Conservation (phyloP, 352 stramenopile genomes). For the Phytopythium cucurbitacearum region DNA sequence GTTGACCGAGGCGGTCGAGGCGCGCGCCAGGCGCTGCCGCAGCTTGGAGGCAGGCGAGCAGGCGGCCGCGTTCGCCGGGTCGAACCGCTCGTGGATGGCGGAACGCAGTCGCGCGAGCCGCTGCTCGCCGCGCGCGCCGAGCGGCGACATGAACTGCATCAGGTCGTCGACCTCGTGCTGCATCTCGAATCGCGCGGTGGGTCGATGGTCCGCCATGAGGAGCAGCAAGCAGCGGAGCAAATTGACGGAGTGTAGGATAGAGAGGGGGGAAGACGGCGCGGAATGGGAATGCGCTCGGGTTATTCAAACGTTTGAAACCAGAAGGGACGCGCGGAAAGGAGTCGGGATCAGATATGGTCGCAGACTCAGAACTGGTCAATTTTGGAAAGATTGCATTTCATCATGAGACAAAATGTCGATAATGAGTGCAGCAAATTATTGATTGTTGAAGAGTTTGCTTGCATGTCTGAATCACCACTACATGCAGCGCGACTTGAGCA, state of each 20-base stretch:
- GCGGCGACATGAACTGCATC: slow-evolving; percentile 36
- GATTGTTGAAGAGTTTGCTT: no score
- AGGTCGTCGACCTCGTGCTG: slow-evolving; percentile 16
- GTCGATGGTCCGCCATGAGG: no score
- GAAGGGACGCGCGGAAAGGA: no score
- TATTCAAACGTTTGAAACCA: slow-evolving; percentile 26
- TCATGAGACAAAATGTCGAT: neutral
- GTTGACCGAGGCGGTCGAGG: slow-evolving; percentile 36
- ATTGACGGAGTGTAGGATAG: no score
- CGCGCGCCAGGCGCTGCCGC: slow-evolving; percentile 44
- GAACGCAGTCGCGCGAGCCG: slow-evolving; percentile 32
- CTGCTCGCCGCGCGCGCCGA: slow-evolving; percentile 33
- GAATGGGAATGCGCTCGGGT: no score
- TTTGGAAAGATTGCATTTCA: no score
- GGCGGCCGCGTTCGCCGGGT: slow-evolving; percentile 5
- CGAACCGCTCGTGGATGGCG: slow-evolving; percentile 43
- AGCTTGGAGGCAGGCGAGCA: slow-evolving; percentile 25
- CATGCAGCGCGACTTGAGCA: slow-evolving; percentile 3
- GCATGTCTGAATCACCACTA: no score
- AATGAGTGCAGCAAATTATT: neutral
- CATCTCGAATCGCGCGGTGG: no score
- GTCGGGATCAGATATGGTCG: no score
- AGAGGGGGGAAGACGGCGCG: no score
- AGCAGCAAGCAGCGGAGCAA: no score
- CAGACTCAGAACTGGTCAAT: no score